These are phyloP conservation scores for Calocybe gangraenosa DNA, from an alignment of 768 basidiomycete species.

Conservation along the genomic window DNA sequence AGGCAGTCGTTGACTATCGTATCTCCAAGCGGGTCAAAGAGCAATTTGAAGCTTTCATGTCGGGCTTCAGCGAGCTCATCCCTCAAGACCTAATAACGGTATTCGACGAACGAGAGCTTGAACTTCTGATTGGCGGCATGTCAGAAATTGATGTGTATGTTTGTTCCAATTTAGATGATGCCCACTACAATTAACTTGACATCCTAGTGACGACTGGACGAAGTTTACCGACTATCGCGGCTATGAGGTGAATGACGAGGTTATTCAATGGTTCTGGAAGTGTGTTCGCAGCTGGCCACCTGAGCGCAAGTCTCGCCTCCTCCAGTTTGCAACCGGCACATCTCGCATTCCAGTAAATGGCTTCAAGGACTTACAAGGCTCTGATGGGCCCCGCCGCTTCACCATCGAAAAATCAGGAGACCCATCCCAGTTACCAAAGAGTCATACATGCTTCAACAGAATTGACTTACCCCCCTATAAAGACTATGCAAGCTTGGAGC, in stretches of 20 bases:
- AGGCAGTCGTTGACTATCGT: constrained; percentile 91
- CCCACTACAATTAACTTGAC: constrained; percentile 1
- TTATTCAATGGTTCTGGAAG: constrained; percentile 99
- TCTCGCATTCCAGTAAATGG: constrained; percentile 98
- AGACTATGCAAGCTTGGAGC: constrained; percentile 89
- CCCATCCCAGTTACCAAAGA: constrained; percentile 94
- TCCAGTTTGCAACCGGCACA: constrained; percentile 97
- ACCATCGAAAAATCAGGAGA: constrained; percentile 99
- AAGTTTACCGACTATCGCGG: constrained; percentile 99
- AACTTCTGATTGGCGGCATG: constrained; percentile 97
- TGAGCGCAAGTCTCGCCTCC: constrained; percentile 92
- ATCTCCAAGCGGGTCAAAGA: constrained; percentile 97
- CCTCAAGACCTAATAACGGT: constrained; percentile 97
- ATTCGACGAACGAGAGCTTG: constrained; percentile 97
- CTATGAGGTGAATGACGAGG: constrained; percentile 91
- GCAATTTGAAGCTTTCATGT: constrained; percentile 99
- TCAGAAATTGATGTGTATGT: constrained; percentile 97
- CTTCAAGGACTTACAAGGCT: constrained; percentile 97
- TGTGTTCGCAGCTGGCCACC: constrained; percentile 97
- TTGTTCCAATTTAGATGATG: not conserved
- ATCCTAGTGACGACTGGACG: constrained; percentile 96
- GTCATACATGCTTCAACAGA: constrained; percentile 93
- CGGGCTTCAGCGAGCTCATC: constrained; percentile 99
- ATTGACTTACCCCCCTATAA: constrained; percentile 98
- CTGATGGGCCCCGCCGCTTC: constrained; percentile 94